Evolutionary conservation across 768 basidiomycete genomes (phyloP), one percentile per base, ranked within the genome.

Genomic region (Amyloporia xantha): DNA sequence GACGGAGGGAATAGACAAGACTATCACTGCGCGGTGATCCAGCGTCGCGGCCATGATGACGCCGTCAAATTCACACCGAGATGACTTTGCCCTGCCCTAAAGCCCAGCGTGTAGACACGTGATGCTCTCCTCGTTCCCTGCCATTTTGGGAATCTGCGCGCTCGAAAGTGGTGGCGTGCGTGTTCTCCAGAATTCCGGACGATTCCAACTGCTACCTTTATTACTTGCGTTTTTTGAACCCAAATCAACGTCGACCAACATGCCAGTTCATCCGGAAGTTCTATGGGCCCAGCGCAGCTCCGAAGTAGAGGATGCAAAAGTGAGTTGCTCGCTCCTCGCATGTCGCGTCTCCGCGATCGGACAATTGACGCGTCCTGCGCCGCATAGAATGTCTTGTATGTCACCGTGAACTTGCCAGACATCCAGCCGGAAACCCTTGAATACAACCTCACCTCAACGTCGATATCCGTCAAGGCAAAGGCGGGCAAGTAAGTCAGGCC

Each of bases 251-350:
- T 37, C 41, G 53, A 48, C 55, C 49, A 56, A 47, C 41, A 76
- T 76, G 75, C 21, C 71, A 25, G 59, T 51, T 15, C 90, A 91
- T 67, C 94, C 94, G 30, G 92, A 96, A 69, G 74, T 95, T 28
- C 76, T 93, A 2, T 98, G 94, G 92, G 94, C 95, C 40, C 94
- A 98, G 69, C 82, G 95, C 58, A 90, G 85, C 73, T 86, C 81
- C 35, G 75, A 67, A 13, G 59, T 72, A 10, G 77, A 72, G 12
- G 72, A 79, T 26, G 75, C 73, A 41, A 93, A 93, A 75, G 93
- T 89, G 40, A 36, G 65, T 49, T 1, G 44, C 41, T 36, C 19
- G 15, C 15, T 19, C 38, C 38, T 7, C 38, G 38, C 20, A 6
- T 39, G 38, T 21, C 6, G 23, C 24, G 25, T 27, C 41, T 27